Percentiles rank a stretch among this genome's conserved stretches.
These are phyloP conservation scores for Globisporangium parvum DNA, from an alignment of 352 stramenopile species.

Conservation along the genomic window DNA sequence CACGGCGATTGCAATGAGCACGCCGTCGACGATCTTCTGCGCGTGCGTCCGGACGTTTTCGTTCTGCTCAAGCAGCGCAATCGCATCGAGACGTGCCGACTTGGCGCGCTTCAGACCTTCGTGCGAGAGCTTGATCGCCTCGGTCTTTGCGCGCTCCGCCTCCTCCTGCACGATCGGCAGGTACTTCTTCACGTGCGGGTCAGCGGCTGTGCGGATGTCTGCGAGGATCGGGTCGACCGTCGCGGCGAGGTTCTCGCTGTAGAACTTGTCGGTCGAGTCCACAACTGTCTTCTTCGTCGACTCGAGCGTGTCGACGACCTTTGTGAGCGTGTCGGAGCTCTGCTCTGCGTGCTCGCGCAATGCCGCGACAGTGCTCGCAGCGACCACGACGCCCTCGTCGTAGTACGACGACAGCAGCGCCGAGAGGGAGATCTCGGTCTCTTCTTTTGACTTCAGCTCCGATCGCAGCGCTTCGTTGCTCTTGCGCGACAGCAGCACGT, in stretches of 20 bases:
- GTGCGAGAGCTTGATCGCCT: constrained; percentile 34
- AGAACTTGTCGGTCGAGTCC: constrained; percentile 50
- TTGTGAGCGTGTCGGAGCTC: constrained; percentile 34
- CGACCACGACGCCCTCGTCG: constrained; percentile 62
- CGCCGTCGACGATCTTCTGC: constrained; percentile 60
- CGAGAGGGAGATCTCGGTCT: constrained; percentile 56
- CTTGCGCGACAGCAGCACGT: constrained; percentile 45
- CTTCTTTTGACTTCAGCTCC: constrained; percentile 38
- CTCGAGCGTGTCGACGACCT: constrained; percentile 44
- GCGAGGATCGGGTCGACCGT: constrained; percentile 56
- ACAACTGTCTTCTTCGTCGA: constrained; percentile 38
- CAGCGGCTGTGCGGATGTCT: constrained; percentile 36
- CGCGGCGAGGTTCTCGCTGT: constrained; percentile 56
- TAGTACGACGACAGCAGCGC: constrained; percentile 75
- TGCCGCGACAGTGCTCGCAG: constrained; percentile 24
- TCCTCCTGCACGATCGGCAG: constrained; percentile 43
- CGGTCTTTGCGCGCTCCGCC: constrained; percentile 28
- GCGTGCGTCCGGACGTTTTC: constrained; percentile 48
- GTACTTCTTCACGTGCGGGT: constrained; percentile 58
- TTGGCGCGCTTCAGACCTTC: constrained; percentile 38
- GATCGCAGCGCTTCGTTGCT: constrained; percentile 54
- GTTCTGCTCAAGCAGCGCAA: constrained; percentile 53
- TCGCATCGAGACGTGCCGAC: constrained; percentile 38
- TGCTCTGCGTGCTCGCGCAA: constrained; percentile 42
- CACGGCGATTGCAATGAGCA: constrained; percentile 37